phyloP scores from a whole-genome alignment of 805 yeast species.

The Wickerhamiella nectarea region DNA sequence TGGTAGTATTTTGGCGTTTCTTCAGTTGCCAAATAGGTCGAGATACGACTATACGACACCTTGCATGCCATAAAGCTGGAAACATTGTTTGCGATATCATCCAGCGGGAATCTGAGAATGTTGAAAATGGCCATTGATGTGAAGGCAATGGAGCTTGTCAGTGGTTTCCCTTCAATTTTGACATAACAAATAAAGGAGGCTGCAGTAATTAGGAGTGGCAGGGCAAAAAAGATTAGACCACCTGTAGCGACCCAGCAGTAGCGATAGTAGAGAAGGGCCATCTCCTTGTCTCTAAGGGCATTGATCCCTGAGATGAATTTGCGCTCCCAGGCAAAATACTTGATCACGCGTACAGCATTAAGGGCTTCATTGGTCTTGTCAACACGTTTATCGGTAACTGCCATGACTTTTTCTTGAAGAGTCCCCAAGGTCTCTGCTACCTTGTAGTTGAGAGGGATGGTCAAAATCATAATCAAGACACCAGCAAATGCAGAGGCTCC shows the following conservation, averaged over 20 bases:
- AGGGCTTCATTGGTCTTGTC: slow-evolving; percentile 86
- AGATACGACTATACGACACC: slow-evolving; percentile 83
- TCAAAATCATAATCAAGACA: slow-evolving; percentile 43
- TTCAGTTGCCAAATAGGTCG: slow-evolving; percentile 61
- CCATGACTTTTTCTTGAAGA: slow-evolving; percentile 58
- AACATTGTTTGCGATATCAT: slow-evolving; percentile 80
- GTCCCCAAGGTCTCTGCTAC: slow-evolving; percentile 47
- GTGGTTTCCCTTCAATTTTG: slow-evolving; percentile 47
- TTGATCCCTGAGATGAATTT: slow-evolving; percentile 61
- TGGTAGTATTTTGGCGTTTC: slow-evolving; percentile 84
- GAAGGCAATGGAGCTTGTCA: slow-evolving; percentile 89
- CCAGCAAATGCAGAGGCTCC: slow-evolving; percentile 89
- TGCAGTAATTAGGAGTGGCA: slow-evolving; percentile 74
- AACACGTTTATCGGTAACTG: slow-evolving; percentile 79
- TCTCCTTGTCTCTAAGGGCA: slow-evolving; percentile 62
- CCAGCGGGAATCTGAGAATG: slow-evolving; percentile 73
- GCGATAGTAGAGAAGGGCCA: slow-evolving; percentile 44
- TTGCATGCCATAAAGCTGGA: slow-evolving; percentile 81
- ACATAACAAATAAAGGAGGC: slow-evolving; percentile 73
- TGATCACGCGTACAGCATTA: slow-evolving; percentile 82
- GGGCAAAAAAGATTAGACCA: slow-evolving; percentile 59
- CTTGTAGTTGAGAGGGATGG: slow-evolving; percentile 63
- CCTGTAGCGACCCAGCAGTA: slow-evolving; percentile 52
- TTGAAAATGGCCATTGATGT: slow-evolving; percentile 82
- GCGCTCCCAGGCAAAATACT: slow-evolving; percentile 92